phyloP scores from a whole-genome alignment of 2,329 filamentous ascomycete genomes.

The Dothistroma pini region DNA sequence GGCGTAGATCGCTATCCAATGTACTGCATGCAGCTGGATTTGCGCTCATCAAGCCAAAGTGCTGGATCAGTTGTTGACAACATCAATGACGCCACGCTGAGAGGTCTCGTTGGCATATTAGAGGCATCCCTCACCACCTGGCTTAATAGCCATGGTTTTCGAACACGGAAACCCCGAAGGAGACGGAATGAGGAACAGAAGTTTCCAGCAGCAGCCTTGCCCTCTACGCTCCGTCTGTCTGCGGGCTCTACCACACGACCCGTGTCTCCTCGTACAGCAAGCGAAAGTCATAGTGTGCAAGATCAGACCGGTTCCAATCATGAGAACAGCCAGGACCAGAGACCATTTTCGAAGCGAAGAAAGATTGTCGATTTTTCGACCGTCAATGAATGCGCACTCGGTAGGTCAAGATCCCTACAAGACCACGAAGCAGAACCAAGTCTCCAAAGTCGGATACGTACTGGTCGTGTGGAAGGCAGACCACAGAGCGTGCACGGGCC shows the following conservation, averaged over 20 bases:
- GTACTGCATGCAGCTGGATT: slow-evolving; percentile 66
- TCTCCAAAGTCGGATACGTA: neutral
- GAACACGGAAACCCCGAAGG: slow-evolving; percentile 44
- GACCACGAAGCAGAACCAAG: neutral
- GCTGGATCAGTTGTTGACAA: slow-evolving; percentile 5
- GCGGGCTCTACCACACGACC: neutral
- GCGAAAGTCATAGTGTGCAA: neutral
- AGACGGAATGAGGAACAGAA: slow-evolving; percentile 15
- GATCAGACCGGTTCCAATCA: neutral
- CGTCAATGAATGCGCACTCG: neutral
- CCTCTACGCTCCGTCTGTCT: neutral
- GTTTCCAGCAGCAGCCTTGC: neutral
- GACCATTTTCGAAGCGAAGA: neutral
- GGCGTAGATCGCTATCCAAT: slow-evolving; percentile 80
- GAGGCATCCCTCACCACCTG: slow-evolving; percentile 69
- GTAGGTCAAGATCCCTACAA: neutral
- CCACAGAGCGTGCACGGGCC: neutral
- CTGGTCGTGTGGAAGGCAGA: neutral
- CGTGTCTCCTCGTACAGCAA: neutral
- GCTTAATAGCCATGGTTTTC: slow-evolving; percentile 67
- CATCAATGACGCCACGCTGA: slow-evolving; percentile 39
- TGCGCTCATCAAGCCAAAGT: slow-evolving; percentile 5
- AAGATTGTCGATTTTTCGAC: slow-evolving; percentile 7
- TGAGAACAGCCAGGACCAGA: too few relatives aligned
- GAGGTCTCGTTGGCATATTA: slow-evolving; percentile 61